Evolutionary conservation across 1,284 basidiomycete species (phyloP).

Genomic region (Taiwanofungus camphoratus): DNA sequence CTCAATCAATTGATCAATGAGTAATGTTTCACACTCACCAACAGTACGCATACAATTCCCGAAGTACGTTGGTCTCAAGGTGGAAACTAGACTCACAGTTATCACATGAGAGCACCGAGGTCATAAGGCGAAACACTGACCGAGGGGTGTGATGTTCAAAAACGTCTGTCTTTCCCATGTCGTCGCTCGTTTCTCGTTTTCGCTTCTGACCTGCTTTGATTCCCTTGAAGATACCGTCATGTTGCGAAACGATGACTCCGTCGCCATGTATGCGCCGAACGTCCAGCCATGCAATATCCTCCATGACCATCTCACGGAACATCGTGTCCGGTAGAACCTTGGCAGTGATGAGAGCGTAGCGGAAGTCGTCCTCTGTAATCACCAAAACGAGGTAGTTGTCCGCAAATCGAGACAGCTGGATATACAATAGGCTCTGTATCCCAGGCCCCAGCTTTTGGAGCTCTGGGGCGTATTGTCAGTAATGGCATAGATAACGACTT

Average conservation of each 20-base stretch:
- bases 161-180: conserved; percentile 7
- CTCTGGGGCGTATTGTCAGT: conserved; percentile 35
- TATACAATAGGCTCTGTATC: conserved; percentile 54
- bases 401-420: conserved; percentile 65
- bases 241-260: conserved; percentile 25
- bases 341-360: conserved; percentile 69
- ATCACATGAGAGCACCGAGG: conserved; percentile 1
- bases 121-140: conserved; percentile 12
- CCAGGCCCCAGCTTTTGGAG: conserved; percentile 55
- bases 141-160: conserved; percentile 17
- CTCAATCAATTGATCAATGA: not conserved
- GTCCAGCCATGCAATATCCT: conserved; percentile 76
- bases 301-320: conserved; percentile 55
- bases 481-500: no score
- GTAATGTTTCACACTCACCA: conserved; percentile 42
- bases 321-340: conserved; percentile 44
- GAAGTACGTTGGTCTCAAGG: conserved; percentile 60
- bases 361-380: conserved; percentile 70
- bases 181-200: conserved; percentile 29
- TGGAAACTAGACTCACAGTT: conserved; percentile 44
- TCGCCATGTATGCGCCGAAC: conserved; percentile 52
- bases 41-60: conserved; percentile 76
- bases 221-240: not conserved
- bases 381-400: conserved; percentile 72
- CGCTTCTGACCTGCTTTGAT: conserved; percentile 28